phyloP scores from a whole-genome alignment of 2,329 filamentous ascomycete genomes.

The Cladobotryum mycophilum region DNA sequence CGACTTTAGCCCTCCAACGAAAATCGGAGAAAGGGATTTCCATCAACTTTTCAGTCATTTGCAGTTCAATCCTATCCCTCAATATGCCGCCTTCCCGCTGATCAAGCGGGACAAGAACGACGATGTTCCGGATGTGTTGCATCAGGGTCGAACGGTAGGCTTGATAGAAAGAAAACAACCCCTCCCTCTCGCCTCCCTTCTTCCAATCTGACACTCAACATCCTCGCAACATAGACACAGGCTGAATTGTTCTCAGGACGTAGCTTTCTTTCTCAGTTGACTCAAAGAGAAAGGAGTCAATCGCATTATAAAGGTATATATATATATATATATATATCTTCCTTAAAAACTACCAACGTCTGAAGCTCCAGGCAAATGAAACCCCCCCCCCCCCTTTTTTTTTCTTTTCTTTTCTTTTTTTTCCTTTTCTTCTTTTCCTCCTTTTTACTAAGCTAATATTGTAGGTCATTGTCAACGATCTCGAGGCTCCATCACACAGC shows the following conservation, averaged over 20 bases:
- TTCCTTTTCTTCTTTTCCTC: too few species aligned
- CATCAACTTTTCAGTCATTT: background rate
- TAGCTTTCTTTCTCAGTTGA: conserved; percentile 1
- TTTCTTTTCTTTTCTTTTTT: too few species aligned
- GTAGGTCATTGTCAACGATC: conserved; percentile 2
- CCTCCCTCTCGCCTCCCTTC: too few species aligned
- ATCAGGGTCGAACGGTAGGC: background rate
- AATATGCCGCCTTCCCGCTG: conserved; percentile 2
- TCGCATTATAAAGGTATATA: too few species aligned
- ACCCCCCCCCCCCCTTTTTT: too few species aligned
- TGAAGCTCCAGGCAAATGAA: background rate
- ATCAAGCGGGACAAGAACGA: background rate
- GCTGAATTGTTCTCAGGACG: background rate
- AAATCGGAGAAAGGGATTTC: background rate
- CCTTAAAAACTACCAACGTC: too few species aligned
- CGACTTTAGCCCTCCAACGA: background rate
- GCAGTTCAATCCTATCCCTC: background rate
- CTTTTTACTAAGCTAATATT: background rate
- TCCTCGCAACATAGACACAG: too few species aligned
- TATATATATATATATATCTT: too few species aligned
- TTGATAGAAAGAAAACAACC: too few species aligned
- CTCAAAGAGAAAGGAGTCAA: conserved; percentile 1
- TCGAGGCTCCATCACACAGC: background rate
- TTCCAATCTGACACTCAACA: too few species aligned
- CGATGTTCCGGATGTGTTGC: background rate